Percentiles rank a stretch among this genome's conserved stretches.
Conservation (phyloP, 805 yeast species). For the Metschnikowia santaceciliae region DNA sequence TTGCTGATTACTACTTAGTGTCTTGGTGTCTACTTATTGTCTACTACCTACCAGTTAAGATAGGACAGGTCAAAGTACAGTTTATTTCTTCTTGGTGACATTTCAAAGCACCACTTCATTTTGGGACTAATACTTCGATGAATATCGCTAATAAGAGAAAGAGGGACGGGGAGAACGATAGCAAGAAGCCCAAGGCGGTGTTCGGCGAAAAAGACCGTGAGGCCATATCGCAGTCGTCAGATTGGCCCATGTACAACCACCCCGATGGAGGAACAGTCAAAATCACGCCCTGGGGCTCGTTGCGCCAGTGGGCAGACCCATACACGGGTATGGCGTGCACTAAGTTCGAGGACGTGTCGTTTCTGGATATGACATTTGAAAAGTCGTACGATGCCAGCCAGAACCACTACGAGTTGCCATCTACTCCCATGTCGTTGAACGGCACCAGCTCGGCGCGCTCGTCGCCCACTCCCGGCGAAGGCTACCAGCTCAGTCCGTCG, state of each 20-base stretch:
- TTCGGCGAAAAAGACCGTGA: slow-evolving; percentile 18
- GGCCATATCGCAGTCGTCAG: slow-evolving; percentile 23
- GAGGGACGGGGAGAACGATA: slow-evolving; percentile 23
- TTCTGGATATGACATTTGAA: slow-evolving; percentile 21
- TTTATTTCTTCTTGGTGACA: too few species aligned
- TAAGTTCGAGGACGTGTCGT: slow-evolving; percentile 43
- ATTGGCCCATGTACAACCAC: slow-evolving; percentile 55
- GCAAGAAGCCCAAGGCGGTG: slow-evolving; percentile 19
- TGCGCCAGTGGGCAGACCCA: slow-evolving; percentile 41
- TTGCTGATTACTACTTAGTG: too few species aligned
- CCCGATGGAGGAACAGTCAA: slow-evolving; percentile 62
- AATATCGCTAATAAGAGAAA: slow-evolving; percentile 17
- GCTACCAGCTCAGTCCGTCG: slow-evolving; percentile 30
- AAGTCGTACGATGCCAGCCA: slow-evolving; percentile 8
- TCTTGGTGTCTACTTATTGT: too few species aligned
- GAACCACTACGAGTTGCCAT: slow-evolving; percentile 17
- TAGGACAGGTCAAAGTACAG: too few species aligned
- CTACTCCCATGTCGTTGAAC: slow-evolving; percentile 19
- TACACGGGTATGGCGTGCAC: slow-evolving; percentile 44
- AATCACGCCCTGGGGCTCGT: slow-evolving; percentile 61
- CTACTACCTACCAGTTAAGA: too few species aligned
- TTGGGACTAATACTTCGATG: background rate
- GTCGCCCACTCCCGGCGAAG: slow-evolving; percentile 16
- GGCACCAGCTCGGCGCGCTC: slow-evolving; percentile 12
- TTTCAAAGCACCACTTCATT: too few species aligned